phyloP scores from a whole-genome alignment of 192 early-diverging fungal species.

The Entrophospora sp. region DNA sequence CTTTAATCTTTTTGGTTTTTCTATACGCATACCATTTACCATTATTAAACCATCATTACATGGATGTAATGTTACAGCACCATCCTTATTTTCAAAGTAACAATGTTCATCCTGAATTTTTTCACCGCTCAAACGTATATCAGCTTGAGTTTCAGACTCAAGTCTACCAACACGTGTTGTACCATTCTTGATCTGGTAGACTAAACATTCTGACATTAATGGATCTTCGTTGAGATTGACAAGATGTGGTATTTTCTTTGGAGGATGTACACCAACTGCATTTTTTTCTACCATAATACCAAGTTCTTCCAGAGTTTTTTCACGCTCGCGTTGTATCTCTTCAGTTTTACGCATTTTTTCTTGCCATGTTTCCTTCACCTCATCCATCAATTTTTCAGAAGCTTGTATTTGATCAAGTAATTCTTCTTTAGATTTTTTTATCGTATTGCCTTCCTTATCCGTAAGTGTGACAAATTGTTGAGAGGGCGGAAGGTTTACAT shows the following conservation, averaged over 20 bases:
- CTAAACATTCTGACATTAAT: constrained; percentile 78
- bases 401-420: constrained; percentile 74
- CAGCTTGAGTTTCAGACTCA: constrained; percentile 28
- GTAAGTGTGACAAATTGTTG: constrained; percentile 33
- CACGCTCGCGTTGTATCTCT: constrained; percentile 61
- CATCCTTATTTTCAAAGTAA: constrained; percentile 56
- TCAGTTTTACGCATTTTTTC: constrained; percentile 66
- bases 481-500: constrained; percentile 25
- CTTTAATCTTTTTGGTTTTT: constrained; percentile 42
- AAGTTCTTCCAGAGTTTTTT: constrained; percentile 66
- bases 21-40: constrained; percentile 70
- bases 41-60: constrained; percentile 48
- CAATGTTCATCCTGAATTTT: constrained; percentile 62
- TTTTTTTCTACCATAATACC: constrained; percentile 68
- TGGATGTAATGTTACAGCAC: constrained; percentile 54
- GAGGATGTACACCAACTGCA: constrained; percentile 63
- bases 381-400: constrained; percentile 77
- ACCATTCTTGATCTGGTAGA: constrained; percentile 79
- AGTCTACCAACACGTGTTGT: constrained; percentile 55
- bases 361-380: constrained; percentile 79
- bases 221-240: constrained; percentile 88
- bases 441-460: constrained; percentile 34
- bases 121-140: constrained; percentile 55
- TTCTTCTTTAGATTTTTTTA: constrained; percentile 39
- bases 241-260: constrained; percentile 73